Evolutionary conservation across 2,329 filamentous ascomycete species (phyloP), one percentile per base, ranked within the genome.

Genomic region (Coniochaeta sp.): DNA sequence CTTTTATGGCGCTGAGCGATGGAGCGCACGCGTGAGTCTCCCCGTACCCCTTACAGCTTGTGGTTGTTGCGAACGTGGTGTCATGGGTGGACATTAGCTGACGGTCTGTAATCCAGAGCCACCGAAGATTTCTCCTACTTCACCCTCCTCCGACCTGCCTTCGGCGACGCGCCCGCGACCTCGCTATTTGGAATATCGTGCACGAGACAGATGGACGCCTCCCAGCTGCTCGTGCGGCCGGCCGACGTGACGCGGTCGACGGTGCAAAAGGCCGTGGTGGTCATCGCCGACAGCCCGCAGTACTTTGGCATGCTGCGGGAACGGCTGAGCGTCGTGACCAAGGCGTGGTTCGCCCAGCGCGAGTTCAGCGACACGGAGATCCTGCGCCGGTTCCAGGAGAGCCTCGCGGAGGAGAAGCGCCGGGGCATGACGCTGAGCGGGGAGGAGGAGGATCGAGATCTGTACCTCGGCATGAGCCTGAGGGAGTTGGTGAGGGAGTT

Each of bases 111-210:
- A 16, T 11, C 50, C 69, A 95, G 90, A 60, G 88, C 90, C 24
- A 89, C 89, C 61, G 95, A 99, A 76, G 95, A 98, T 76, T 99
- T 98, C 79, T 97, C 93, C 58, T 99, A 99, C 78, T 99, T 99
- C 73, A 98, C 93, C 9, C 86, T 99, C 58, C 82, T 91, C 61
- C 85, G 86, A 33, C 85, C 87, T 55, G 81, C 80, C 59, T 14
- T 76, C 64, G 75, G 74, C 58, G 68, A 73, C 22, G 71, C 77
- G 36, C 84, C 88, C 7, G 85, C 86, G 33, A 92, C 90, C 1
- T 96, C 91, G 26, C 85, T 99, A 24, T 99, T 99, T 71, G 95
- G 95, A 63, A 97, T 99, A 70, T 90, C 92, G 19, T 99, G 95
- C 74, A 96, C 93, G 17, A 85, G 93, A 62, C 95, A 98, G 76